Evolutionary conservation across 805 yeast species (phyloP).

Genomic region (Wickerhamiella qilinensis): DNA sequence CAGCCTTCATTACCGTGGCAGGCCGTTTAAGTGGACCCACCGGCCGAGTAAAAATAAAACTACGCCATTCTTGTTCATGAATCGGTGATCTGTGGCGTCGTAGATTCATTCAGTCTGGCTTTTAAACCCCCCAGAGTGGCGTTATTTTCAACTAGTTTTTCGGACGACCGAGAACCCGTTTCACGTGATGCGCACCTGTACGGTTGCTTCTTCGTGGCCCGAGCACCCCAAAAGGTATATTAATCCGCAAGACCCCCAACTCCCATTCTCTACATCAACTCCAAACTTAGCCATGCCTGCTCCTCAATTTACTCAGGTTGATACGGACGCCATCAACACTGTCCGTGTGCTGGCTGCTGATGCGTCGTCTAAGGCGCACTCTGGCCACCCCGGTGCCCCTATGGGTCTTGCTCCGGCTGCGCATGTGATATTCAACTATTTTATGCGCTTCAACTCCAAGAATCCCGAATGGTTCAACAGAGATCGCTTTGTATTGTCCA

Average conservation of each 20-base stretch:
- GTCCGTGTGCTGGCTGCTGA: conserved; percentile 83
- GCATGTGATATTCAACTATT: conserved; percentile 61
- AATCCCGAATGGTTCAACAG: conserved; percentile 88
- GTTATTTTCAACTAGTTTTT: too few relatives aligned
- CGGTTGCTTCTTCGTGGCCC: too few relatives aligned
- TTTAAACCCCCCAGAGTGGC: too few relatives aligned
- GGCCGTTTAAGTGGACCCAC: too few relatives aligned
- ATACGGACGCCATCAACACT: conserved; percentile 64
- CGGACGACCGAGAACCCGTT: too few relatives aligned
- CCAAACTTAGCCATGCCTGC: not conserved
- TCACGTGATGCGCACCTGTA: too few relatives aligned
- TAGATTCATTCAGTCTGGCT: too few relatives aligned
- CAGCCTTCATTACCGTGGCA: too few relatives aligned
- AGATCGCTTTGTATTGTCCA: conserved; percentile 87
- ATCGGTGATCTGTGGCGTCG: too few relatives aligned
- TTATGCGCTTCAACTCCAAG: conserved; percentile 75
- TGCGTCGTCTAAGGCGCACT: conserved; percentile 71
- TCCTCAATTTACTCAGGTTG: conserved; percentile 35
- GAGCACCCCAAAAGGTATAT: not conserved
- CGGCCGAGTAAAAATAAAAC: too few relatives aligned
- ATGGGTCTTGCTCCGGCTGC: conserved; percentile 95
- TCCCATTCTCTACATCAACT: not conserved
- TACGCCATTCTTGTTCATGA: too few relatives aligned
- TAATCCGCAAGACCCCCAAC: not conserved
- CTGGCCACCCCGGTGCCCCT: conserved; percentile 99